These are phyloP conservation scores for Neonectria coccinea DNA, from an alignment of 2,329 filamentous ascomycete species.

Conservation along the genomic window DNA sequence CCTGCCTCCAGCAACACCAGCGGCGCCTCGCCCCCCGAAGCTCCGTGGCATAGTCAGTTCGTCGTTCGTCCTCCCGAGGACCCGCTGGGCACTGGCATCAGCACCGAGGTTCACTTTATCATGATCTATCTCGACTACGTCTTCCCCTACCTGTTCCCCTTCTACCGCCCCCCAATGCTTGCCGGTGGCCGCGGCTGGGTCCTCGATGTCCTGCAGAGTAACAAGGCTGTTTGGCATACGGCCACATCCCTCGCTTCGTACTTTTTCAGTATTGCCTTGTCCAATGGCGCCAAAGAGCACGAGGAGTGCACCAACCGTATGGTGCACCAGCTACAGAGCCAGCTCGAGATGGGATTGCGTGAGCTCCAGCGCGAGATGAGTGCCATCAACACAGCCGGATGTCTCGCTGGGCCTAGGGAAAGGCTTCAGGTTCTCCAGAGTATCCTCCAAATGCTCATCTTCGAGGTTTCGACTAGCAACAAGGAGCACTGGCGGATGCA, in stretches of 20 bases:
- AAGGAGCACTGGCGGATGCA: conserved; percentile 64
- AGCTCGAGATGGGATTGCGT: conserved; percentile 58
- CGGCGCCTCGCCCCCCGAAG: conserved; percentile 48
- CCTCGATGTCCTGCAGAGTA: conserved; percentile 66
- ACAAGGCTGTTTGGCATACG: conserved; percentile 68
- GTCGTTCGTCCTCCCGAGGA: conserved; percentile 39
- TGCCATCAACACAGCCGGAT: conserved; percentile 49
- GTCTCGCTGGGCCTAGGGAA: conserved; percentile 48
- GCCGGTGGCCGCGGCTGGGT: conserved; percentile 72
- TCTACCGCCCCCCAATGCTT: conserved; percentile 68
- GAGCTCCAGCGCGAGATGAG: conserved; percentile 59
- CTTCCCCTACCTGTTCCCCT: conserved; percentile 72
- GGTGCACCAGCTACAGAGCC: conserved; percentile 56
- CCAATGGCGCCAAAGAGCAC: conserved; percentile 48
- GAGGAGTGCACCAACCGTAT: conserved; percentile 52
- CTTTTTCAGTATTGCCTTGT: conserved; percentile 64
- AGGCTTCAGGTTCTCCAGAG: conserved; percentile 59
- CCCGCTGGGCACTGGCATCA: conserved; percentile 32
- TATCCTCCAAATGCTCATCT: conserved; percentile 65
- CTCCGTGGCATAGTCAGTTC: conserved; percentile 50
- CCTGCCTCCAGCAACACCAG: conserved; percentile 49
- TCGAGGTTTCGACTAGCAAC: conserved; percentile 60
- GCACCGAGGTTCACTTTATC: conserved; percentile 56
- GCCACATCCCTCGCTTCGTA: conserved; percentile 67
- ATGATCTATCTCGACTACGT: conserved; percentile 73